Evolutionary conservation across 352 stramenopile species (phyloP).

Genomic region (Pythium myriotylum): DNA sequence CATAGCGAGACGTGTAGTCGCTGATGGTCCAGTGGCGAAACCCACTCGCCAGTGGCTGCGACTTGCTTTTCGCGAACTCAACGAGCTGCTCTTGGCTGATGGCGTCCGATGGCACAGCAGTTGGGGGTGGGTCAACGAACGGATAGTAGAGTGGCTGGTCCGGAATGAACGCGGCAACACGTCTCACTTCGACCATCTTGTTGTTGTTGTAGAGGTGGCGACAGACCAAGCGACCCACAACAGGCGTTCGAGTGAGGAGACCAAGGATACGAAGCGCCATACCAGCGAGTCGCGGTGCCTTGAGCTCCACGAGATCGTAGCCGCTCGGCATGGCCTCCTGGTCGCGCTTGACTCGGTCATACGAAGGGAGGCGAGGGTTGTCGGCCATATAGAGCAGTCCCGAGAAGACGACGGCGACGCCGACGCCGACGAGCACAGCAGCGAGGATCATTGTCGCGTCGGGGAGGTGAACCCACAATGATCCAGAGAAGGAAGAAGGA

Average conservation of each 20-base stretch:
- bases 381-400: constrained; percentile 12
- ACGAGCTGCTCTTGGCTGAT: not conserved
- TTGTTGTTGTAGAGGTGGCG: constrained; percentile 17
- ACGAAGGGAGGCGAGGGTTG: constrained; percentile 12
- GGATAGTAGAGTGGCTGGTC: constrained; percentile 19
- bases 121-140: constrained; percentile 6
- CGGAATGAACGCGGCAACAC: constrained; percentile 4
- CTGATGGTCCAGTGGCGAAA: constrained; percentile 12
- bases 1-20: constrained; percentile 12
- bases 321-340: not conserved
- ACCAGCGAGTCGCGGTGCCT: constrained; percentile 5
- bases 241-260: constrained; percentile 11
- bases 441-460: constrained; percentile 7
- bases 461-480: not conserved
- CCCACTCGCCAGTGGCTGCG: not conserved
- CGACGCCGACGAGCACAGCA: not conserved
- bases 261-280: constrained; percentile 1
- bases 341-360: not conserved
- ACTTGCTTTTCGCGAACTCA: not conserved
- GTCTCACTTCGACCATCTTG: constrained; percentile 14
- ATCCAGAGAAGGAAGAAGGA: no score
- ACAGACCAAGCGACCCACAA: constrained; percentile 8
- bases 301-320: constrained; percentile 15
- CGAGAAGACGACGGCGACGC: constrained; percentile 1
- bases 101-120: not conserved